Evolutionary conservation across 257 asterid species (phyloP), one percentile per base, ranked within the genome.

Genomic region (Haberlea rhodopensis): DNA sequence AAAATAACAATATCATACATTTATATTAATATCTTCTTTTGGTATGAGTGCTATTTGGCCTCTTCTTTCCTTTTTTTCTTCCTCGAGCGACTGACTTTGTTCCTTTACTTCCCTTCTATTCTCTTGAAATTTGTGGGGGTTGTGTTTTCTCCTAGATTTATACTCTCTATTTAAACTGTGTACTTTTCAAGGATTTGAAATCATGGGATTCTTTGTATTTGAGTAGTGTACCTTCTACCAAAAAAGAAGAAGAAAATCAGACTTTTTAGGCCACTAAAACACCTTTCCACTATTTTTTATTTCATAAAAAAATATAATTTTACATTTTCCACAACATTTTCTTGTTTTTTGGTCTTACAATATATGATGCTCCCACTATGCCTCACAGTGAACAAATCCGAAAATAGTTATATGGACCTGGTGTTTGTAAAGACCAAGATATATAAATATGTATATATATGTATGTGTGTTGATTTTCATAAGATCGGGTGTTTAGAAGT

Each of bases 161-260:
- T 57, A 78, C 62, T 65, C 72, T 67, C 56, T 45, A 56, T 67
- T 68, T 74, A 28, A 16, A 43, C 62, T 83, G 31, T 74, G 77
- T 72, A 71, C 71, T 67, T 74, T 65, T 67, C 66, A 71, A 75
- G 76, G 71, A 78, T 78, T 78, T 66, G 86, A 75, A 78, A 82
- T 85, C 86, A 87, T 88, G 87, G 71, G 85, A 63, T 85, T 83
- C 84, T 74, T 80, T 83, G 80, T 62, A 81, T 85, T 80, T 81
- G n/a, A n/a, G n/a, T n/a, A n/a, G n/a, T n/a, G n/a, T n/a, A n/a
- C n/a, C n/a, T n/a, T n/a, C n/a, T n/a, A 66, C 76, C 80, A 27
- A 79, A 68, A 75, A 75, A 74, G 71, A 65, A 76, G n/a, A n/a
- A n/a, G n/a, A n/a, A 69, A 80, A 64, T 65, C 79, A 81, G 81